Evolutionary conservation across 805 yeast species (phyloP), one percentile per base, ranked within the genome.

Genomic region (Priceomyces carsonii): DNA sequence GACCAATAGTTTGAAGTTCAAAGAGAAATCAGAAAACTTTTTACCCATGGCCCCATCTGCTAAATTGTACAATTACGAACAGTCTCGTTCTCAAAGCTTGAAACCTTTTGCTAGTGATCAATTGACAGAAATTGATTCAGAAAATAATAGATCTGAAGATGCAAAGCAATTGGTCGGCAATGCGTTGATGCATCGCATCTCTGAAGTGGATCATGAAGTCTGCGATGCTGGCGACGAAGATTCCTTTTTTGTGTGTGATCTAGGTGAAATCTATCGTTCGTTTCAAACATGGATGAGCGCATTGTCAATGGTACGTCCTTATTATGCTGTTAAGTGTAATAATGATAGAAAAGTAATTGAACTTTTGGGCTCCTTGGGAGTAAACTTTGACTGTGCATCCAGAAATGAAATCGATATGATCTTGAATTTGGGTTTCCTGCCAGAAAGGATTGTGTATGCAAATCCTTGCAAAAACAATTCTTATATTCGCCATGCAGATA

Each of bases 261-360:
- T 88, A 42, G 87, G 85, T 18, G 82, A 83, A 50, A 74, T 93
- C 22, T 68, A 67, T 40, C 71, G 81, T 39, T 71, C 88, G 36
- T 72, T 71, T 41, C 43, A 59, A n/a, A 65, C 77, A 26, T 91
- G 98, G 97, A 53, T 57, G 18, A 33, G 47, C 15, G 57, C 67
- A 25, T 69, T 91, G 51, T 95, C 96, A 14, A 67, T 80, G 28
- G 82, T 91, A 23, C 74, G 76, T 38, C 96, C 97, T n/a, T 82
- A 75, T 54, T 91, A 90, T 61, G 99, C 99, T 13, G 93, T 91
- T 48, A 91, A 91, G 63, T 91, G 98, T 66, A 91, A 91, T 68
- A 84, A 89, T 24, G 81, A 88, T 55, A 48, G 64, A 5, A 64
- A 64, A 36, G 79, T 91, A 8, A 57, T 91, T 44, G 54, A 63